Percentiles rank a stretch among this genome's conserved stretches.
Conservation (phyloP, 345 rosid species). For the Brassica incana region DNA sequence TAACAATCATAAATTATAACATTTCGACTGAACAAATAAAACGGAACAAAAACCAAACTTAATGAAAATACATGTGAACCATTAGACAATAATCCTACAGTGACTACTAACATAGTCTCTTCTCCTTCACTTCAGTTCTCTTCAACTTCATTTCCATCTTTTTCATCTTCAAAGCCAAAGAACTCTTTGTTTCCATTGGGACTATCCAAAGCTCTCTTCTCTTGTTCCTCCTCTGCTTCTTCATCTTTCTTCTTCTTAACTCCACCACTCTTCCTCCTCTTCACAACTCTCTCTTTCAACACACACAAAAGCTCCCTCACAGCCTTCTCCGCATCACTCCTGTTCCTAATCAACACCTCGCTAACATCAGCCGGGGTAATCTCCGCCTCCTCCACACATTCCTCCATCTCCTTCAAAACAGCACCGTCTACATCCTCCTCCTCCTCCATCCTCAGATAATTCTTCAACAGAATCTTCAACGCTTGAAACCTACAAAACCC, state of each 20-base stretch:
- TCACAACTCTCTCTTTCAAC: constrained; percentile 53
- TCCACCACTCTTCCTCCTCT: constrained; percentile 37
- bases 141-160: constrained; percentile 25
- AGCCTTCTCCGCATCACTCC: constrained; percentile 54
- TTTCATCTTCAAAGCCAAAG: constrained; percentile 34
- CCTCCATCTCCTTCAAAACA: constrained; percentile 47
- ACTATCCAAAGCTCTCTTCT: constrained; percentile 80
- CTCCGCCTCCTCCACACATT: constrained; percentile 56
- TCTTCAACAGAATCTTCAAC: constrained; percentile 65
- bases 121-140: background rate
- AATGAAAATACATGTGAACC: too few species aligned
- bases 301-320: constrained; percentile 54
- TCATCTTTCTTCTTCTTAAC: constrained; percentile 29
- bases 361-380: constrained; percentile 95
- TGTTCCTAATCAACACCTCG: constrained; percentile 71
- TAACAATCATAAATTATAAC: too few species aligned
- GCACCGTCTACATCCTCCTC: constrained; percentile 34
- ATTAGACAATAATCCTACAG: too few species aligned
- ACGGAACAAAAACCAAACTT: too few species aligned
- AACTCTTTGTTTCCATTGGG: constrained; percentile 36
- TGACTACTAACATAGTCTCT: too few species aligned
- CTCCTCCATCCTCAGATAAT: constrained; percentile 56
- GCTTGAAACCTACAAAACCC: constrained; percentile 65
- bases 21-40: too few species aligned
- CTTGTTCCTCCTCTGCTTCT: constrained; percentile 61